Base-by-base conservation (phyloP, 192 early-diverging fungal species). In the Gryganskiella cystojenkinii region DNA sequence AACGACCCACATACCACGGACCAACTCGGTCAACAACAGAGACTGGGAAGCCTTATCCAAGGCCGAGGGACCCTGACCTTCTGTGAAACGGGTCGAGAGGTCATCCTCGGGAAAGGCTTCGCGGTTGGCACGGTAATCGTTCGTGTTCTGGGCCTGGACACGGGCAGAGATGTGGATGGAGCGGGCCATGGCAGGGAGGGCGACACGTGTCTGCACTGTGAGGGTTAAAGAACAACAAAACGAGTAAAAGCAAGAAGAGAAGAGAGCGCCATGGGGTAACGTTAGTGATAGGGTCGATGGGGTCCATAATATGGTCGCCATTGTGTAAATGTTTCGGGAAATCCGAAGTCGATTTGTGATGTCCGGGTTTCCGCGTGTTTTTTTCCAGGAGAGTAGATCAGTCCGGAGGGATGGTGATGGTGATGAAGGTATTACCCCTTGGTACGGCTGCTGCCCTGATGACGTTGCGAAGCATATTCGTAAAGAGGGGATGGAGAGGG, bases 1-100 rank as follows among this genome's bases (percentile, higher is more conserved):
- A 27, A 96, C 96, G 11, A 96, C 83, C 90, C 91, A 96, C 92
- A 95, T 95, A 24, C 95, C 95, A 53, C 95, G 85, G 30, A 96
- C 73, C 55, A 99, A 81, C 79, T 99, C 97, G 45, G 95, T 97
- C 80, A 99, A 87, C 43, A 97, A 88, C 76, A 99, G 86, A 31
- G 91, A 88, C 72, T 91, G 88, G 28, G 94, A 92, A 43, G 85
- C 82, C 54, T 80, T 79, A 54, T 89, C 87, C 52, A 89, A 60
- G 37, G 61, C 55, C 4, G 70, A 59, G 28, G 73, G 80, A 28
- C 72, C 73, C 49, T 70, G 56, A 25, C 64, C 63, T 4, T 37
- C 22, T 22, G 52, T 71, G 63, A 51, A 70, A 54, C 70, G 64
- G 47, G 78, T 80, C 46, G 64, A 67, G 4, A 56, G 2, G 28